A percentile compares a stretch with the other conserved stretches of the same genome.
These are phyloP conservation scores for Beauveria asiatica DNA, from an alignment of 2,329 filamentous ascomycete species.

Conservation along the genomic window DNA sequence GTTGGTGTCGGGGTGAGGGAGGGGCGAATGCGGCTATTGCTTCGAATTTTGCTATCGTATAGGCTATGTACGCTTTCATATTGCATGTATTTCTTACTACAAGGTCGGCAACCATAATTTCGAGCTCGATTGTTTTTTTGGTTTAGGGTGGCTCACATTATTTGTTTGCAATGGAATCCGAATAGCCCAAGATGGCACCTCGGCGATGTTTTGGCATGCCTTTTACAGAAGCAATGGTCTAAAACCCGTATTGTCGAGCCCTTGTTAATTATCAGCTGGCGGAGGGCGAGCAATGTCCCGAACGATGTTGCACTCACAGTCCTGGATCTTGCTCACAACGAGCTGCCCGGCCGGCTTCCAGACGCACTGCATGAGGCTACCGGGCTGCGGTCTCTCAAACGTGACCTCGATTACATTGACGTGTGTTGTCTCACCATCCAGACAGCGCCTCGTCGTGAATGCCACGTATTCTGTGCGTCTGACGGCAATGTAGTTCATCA, in stretches of 20 bases:
- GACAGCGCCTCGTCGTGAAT: neutral
- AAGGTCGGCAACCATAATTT: neutral
- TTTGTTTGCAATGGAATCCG: neutral
- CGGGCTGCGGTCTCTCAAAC: neutral
- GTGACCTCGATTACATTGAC: neutral
- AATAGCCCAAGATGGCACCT: neutral
- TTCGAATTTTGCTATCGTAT: neutral
- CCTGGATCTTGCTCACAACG: neutral
- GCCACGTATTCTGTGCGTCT: neutral
- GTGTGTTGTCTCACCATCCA: no score
- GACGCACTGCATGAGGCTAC: neutral
- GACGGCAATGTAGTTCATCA: neutral
- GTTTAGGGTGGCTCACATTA: neutral
- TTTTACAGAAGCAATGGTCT: no score
- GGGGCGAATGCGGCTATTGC: neutral
- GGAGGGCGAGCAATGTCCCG: no score
- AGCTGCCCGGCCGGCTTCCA: neutral
- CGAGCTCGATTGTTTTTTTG: neutral
- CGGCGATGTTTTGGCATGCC: no score
- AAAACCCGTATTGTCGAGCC: no score
- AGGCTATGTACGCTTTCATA: slow-evolving; percentile 1
- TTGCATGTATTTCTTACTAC: neutral
- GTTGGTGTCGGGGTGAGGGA: slow-evolving; percentile 1
- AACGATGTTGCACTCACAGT: neutral
- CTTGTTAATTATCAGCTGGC: no score